Evolutionary conservation across 2,329 filamentous ascomycete genomes (phyloP).

Genomic region (Xylaria sp.): DNA sequence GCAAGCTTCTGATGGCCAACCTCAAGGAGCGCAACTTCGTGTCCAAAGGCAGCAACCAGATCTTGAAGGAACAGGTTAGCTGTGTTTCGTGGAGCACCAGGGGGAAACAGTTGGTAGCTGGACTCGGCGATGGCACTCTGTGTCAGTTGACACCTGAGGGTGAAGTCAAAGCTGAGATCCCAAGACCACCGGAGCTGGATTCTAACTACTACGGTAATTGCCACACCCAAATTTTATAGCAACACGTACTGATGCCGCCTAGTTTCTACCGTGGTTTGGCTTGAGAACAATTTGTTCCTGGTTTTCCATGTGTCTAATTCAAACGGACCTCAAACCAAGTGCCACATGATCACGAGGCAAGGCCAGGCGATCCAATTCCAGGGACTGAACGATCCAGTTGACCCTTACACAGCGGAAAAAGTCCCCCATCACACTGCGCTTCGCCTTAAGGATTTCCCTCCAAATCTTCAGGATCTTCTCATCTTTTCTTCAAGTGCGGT

Average conservation of each 20-base stretch:
- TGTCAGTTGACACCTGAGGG: constrained; percentile 87
- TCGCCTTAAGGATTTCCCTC: constrained; percentile 82
- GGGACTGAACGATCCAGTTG: constrained; percentile 78
- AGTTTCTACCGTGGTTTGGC: constrained; percentile 87
- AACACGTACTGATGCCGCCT: constrained; percentile 37
- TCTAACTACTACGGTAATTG: constrained; percentile 72
- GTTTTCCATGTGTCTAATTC: constrained; percentile 77
- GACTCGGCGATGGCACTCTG: constrained; percentile 81
- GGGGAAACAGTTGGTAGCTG: constrained; percentile 92
- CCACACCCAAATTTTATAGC: constrained; percentile 19
- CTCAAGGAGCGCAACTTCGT: constrained; percentile 72
- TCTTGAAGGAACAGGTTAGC: constrained; percentile 77
- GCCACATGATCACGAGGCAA: constrained; percentile 80
- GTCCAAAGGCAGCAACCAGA: constrained; percentile 67
- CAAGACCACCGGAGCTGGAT: constrained; percentile 75
- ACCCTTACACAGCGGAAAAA: constrained; percentile 73
- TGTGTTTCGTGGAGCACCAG: constrained; percentile 91
- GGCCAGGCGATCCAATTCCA: constrained; percentile 74
- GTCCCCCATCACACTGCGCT: constrained; percentile 80
- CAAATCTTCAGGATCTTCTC: constrained; percentile 81
- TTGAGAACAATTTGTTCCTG: constrained; percentile 87
- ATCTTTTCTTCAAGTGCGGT: constrained; percentile 84
- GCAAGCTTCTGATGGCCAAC: constrained; percentile 86
- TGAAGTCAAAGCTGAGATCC: constrained; percentile 78
- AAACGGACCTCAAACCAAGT: constrained; percentile 72